Percentiles rank a stretch among this genome's conserved stretches.
Evolutionary conservation across 345 rosid species (phyloP).

Genomic region (Populus nigra): DNA sequence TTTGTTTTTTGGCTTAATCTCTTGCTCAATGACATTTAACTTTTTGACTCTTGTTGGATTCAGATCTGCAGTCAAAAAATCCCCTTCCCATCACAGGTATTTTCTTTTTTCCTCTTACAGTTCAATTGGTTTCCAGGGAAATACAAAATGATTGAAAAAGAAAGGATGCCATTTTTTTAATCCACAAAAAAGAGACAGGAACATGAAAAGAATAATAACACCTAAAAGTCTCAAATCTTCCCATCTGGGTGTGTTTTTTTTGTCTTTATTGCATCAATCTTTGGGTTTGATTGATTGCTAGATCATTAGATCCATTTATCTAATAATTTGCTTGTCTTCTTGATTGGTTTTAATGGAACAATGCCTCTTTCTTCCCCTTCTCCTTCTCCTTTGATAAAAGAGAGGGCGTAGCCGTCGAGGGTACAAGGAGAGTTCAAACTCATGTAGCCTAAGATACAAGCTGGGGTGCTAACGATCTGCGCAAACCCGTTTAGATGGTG

Average conservation of each 20-base stretch:
- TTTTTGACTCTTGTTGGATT: not conserved
- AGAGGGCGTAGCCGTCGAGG: not conserved
- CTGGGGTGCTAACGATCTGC: no score
- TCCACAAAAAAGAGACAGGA: not conserved
- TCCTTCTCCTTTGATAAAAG: not conserved
- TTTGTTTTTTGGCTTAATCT: conserved; percentile 5
- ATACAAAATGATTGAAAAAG: not conserved
- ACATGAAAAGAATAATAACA: not conserved
- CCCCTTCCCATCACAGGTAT: conserved; percentile 25
- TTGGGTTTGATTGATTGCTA: not conserved
- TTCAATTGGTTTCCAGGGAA: not conserved
- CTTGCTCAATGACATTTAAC: conserved; percentile 8
- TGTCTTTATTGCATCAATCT: not conserved
- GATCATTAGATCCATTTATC: not conserved
- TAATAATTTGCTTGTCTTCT: not conserved
- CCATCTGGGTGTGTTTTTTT: not conserved
- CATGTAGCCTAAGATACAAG: no score
- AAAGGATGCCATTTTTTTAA: not conserved
- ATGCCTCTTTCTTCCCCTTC: not conserved
- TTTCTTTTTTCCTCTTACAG: not conserved
- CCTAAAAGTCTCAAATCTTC: not conserved
- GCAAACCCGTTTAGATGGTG: no score
- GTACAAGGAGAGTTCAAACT: not conserved
- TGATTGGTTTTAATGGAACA: not conserved
- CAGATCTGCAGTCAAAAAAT: conserved; percentile 7